A percentile compares a stretch with the other conserved stretches of the same genome.
Conservation (phyloP, 345 rosid species). For the Euphorbia peplus region DNA sequence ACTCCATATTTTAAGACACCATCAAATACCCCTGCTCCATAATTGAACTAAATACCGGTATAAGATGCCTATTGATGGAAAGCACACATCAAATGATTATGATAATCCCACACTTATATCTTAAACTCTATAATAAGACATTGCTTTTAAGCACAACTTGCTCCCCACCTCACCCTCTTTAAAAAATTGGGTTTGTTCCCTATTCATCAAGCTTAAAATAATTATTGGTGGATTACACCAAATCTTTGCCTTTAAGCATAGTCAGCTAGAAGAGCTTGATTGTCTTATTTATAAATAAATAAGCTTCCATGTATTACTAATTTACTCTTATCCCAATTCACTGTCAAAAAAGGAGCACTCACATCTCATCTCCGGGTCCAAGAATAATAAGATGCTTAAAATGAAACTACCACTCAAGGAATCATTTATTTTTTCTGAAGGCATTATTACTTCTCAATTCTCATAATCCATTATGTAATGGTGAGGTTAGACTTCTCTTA, state of each 20-base stretch:
- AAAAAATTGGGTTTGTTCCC: constrained; percentile 1
- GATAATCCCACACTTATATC: constrained; percentile 16
- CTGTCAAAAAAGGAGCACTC: background rate
- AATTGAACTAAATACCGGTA: constrained; percentile 8
- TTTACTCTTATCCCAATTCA: background rate
- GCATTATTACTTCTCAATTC: constrained; percentile 16
- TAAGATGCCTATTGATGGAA: constrained; percentile 17
- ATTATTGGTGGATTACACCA: constrained; percentile 33
- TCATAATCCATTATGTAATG: constrained; percentile 6
- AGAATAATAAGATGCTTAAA: constrained; percentile 4
- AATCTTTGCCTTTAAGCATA: constrained; percentile 30
- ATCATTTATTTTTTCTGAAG: background rate
- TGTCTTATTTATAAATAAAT: constrained; percentile 17
- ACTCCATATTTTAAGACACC: constrained; percentile 10
- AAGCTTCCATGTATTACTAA: constrained; percentile 13
- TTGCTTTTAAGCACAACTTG: constrained; percentile 33
- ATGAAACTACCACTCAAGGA: background rate
- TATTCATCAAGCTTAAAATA: constrained; percentile 18
- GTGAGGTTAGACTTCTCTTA: constrained; percentile 18
- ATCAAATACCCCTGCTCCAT: constrained; percentile 14
- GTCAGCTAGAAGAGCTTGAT: constrained; percentile 21
- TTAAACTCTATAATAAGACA: constrained; percentile 17
- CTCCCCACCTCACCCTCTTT: constrained; percentile 14
- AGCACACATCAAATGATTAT: constrained; percentile 31
- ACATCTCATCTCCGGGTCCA: background rate